Conservation (phyloP, 805 yeast genomes). For the Ogataea haglerorum region DNA sequence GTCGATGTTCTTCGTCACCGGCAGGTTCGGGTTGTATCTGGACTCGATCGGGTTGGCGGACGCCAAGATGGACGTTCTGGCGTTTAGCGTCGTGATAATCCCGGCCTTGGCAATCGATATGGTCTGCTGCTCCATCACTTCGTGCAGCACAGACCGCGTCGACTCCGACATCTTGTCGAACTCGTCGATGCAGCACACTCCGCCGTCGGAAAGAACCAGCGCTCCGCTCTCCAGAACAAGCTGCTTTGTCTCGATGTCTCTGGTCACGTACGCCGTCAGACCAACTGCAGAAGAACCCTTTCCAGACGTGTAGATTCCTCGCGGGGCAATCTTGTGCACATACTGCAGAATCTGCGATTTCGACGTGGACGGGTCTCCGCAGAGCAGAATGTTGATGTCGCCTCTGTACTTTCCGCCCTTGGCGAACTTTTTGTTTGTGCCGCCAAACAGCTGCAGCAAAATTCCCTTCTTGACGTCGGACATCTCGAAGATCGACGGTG, state of each 20-base stretch:
- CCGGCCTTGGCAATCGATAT: slow-evolving; percentile 98
- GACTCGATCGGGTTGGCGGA: slow-evolving; percentile 98
- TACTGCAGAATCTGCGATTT: slow-evolving; percentile 93
- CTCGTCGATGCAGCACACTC: slow-evolving; percentile 98
- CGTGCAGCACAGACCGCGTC: slow-evolving; percentile 92
- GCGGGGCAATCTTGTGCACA: slow-evolving; percentile 95
- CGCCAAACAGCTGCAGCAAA: slow-evolving; percentile 89
- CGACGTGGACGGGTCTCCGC: slow-evolving; percentile 98
- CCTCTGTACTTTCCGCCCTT: slow-evolving; percentile 97
- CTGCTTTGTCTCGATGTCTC: slow-evolving; percentile 92
- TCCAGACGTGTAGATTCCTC: slow-evolving; percentile 98
- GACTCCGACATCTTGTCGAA: slow-evolving; percentile 96
- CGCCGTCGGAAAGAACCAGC: slow-evolving; percentile 92
- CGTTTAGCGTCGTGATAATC: slow-evolving; percentile 93
- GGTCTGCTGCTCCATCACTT: slow-evolving; percentile 99
- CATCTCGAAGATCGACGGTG: slow-evolving; percentile 95
- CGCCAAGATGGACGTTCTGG: slow-evolving; percentile 92
- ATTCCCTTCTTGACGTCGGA: slow-evolving; percentile 97
- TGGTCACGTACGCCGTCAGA: slow-evolving; percentile 92
- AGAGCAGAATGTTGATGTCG: slow-evolving; percentile 82
- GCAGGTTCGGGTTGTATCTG: slow-evolving; percentile 88
- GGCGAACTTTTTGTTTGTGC: slow-evolving; percentile 80
- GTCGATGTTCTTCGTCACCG: slow-evolving; percentile 94
- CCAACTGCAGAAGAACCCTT: slow-evolving; percentile 99
- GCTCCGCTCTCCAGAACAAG: slow-evolving; percentile 96